Percentiles rank a stretch among this genome's conserved stretches.
phyloP scores from a whole-genome alignment of 2,329 filamentous ascomycete genomes.

The Talaromyces islandicus region DNA sequence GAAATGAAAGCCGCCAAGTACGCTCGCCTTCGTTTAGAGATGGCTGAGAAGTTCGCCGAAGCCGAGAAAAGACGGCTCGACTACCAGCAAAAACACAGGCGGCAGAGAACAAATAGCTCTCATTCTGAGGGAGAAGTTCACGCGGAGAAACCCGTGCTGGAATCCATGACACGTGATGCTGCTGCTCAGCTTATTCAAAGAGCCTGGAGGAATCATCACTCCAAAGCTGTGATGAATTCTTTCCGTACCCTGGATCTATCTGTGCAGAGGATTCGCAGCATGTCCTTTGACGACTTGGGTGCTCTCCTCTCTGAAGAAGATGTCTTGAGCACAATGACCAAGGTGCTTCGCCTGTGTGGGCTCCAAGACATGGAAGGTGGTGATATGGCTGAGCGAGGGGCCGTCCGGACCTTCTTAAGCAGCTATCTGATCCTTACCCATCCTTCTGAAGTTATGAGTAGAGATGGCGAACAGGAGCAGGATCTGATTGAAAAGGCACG shows the following conservation, averaged over 20 bases:
- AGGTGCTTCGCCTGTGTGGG: slow-evolving; percentile 51
- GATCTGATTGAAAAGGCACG: slow-evolving; percentile 57
- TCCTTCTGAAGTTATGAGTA: slow-evolving; percentile 54
- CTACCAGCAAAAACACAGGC: slow-evolving; percentile 43
- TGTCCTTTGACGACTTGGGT: slow-evolving; percentile 56
- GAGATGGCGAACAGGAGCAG: slow-evolving; percentile 56
- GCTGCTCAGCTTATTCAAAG: slow-evolving; percentile 55
- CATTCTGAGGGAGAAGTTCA: slow-evolving; percentile 41
- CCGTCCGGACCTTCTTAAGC: slow-evolving; percentile 57
- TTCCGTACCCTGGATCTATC: slow-evolving; percentile 50
- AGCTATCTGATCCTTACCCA: slow-evolving; percentile 59
- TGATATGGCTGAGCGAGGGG: slow-evolving; percentile 43
- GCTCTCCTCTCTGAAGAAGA: slow-evolving; percentile 48
- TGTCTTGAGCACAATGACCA: slow-evolving; percentile 49
- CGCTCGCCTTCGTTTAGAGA: slow-evolving; percentile 52
- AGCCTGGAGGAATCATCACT: slow-evolving; percentile 49
- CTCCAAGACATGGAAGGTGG: slow-evolving; percentile 48
- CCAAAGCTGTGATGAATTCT: slow-evolving; percentile 43
- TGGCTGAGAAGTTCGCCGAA: slow-evolving; percentile 60
- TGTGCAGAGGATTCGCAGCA: slow-evolving; percentile 46
- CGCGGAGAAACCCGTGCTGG: slow-evolving; percentile 26
- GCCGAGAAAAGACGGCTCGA: slow-evolving; percentile 52
- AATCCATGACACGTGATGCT: slow-evolving; percentile 42
- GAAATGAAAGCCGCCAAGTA: slow-evolving; percentile 59
- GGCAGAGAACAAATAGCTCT: slow-evolving; percentile 48